These are phyloP conservation scores for Fomitopsis palustris DNA, from an alignment of 1,284 basidiomycete genomes.

Conservation along the genomic window DNA sequence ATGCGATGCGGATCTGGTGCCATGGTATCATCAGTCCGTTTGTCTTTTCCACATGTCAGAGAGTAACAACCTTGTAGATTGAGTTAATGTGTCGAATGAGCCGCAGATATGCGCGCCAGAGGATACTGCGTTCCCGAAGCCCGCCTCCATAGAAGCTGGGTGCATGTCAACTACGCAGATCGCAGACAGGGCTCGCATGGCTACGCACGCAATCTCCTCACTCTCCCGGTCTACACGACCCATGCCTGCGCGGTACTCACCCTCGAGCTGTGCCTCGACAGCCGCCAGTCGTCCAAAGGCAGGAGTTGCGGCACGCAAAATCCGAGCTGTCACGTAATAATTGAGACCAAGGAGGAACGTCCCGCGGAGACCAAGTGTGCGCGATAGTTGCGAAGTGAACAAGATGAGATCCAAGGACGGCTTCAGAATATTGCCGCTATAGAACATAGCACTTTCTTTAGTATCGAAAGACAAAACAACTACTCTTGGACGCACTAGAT, in stretches of 20 bases:
- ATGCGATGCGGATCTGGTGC: slow-evolving; percentile 77
- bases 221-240: slow-evolving; percentile 86
- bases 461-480: neutral
- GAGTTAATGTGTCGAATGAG: slow-evolving; percentile 89
- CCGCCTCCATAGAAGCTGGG: slow-evolving; percentile 89
- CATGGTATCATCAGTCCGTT: neutral
- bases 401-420: slow-evolving; percentile 90
- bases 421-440: slow-evolving; percentile 68
- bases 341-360: slow-evolving; percentile 79
- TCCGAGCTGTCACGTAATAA: slow-evolving; percentile 83
- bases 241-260: slow-evolving; percentile 90
- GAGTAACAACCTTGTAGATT: slow-evolving; percentile 74
- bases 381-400: slow-evolving; percentile 90
- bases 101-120: slow-evolving; percentile 76
- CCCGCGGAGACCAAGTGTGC: slow-evolving; percentile 80
- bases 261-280: slow-evolving; percentile 82
- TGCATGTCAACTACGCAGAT: neutral
- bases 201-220: slow-evolving; percentile 86
- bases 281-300: slow-evolving; percentile 93
- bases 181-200: neutral
- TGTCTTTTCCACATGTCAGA: neutral
- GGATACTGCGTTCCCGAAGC: slow-evolving; percentile 77
- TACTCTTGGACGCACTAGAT: slow-evolving; percentile 67
- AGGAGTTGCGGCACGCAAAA: slow-evolving; percentile 85
- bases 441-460: too few relatives aligned